Evolutionary conservation across 2,329 filamentous ascomycete species (phyloP).

Genomic region (Orbilia oligospora): DNA sequence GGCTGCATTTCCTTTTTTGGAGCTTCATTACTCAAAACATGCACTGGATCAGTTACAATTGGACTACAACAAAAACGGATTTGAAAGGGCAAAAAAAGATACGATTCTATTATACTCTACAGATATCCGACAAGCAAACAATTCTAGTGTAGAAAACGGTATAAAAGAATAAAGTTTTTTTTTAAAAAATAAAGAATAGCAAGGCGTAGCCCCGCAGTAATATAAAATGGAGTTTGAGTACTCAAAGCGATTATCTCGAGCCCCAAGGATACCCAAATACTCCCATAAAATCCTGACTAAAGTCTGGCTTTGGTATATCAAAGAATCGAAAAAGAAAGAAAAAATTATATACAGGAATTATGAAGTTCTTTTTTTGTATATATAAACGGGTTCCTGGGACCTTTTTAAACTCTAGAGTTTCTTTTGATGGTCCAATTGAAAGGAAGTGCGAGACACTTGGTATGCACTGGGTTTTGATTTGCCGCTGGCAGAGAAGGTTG

Average conservation of each 20-base stretch:
- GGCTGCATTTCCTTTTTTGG: too few species aligned
- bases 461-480: slow-evolving; percentile 1
- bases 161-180: slow-evolving; percentile 21
- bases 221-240: background rate
- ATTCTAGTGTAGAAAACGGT: slow-evolving; percentile 22
- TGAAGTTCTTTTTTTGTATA: slow-evolving; percentile 30
- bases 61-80: too few species aligned
- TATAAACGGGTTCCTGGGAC: background rate
- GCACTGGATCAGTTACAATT: too few species aligned
- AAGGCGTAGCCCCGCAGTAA: slow-evolving; percentile 7
- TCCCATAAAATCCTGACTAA: slow-evolving; percentile 12
- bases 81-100: slow-evolving; percentile 10
- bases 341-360: slow-evolving; percentile 51
- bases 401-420: background rate
- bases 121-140: slow-evolving; percentile 17
- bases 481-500: slow-evolving; percentile 3
- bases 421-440: slow-evolving; percentile 17
- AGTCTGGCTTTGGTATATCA: slow-evolving; percentile 32
- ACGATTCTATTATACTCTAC: slow-evolving; percentile 33
- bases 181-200: background rate
- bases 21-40: too few species aligned
- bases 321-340: background rate
- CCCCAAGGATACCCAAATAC: background rate
- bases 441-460: slow-evolving; percentile 32
- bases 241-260: slow-evolving; percentile 20